Percentiles rank a stretch among this genome's conserved stretches.
Evolutionary conservation across 2,329 filamentous ascomycete genomes (phyloP).

Genomic region (Aspergillus transmontanensis): DNA sequence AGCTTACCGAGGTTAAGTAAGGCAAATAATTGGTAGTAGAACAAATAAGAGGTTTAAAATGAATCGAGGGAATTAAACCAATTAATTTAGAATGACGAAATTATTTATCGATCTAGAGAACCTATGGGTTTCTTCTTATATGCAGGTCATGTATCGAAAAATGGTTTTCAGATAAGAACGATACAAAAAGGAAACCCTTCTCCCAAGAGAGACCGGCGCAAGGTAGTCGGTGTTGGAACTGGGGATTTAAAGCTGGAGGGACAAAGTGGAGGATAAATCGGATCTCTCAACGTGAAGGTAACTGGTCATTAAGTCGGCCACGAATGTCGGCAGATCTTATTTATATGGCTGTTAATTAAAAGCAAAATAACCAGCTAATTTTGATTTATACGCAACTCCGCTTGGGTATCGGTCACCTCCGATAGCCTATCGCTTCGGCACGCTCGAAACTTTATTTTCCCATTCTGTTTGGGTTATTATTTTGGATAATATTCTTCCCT

Average conservation of each 20-base stretch:
- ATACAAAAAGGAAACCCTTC: neutral
- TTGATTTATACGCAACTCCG: neutral
- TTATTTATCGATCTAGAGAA: neutral
- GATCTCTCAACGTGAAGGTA: neutral
- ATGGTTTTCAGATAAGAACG: neutral
- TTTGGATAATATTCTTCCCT: neutral
- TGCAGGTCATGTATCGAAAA: neutral
- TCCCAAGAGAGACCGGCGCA: neutral
- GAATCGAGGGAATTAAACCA: neutral
- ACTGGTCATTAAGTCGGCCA: slow-evolving; percentile 6
- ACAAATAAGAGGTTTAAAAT: neutral
- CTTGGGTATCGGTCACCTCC: slow-evolving; percentile 19
- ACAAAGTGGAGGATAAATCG: neutral
- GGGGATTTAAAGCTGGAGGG: slow-evolving; percentile 4
- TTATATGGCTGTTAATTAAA: neutral
- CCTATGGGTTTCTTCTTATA: neutral
- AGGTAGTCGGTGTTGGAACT: neutral
- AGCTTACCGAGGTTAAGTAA: slow-evolving; percentile 21
- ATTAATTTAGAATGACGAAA: neutral
- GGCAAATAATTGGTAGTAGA: neutral
- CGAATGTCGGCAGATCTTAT: slow-evolving; percentile 8
- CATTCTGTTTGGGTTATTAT: neutral
- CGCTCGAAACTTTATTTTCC: neutral
- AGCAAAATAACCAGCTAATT: neutral
- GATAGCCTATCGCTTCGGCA: slow-evolving; percentile 12